These are phyloP conservation scores for Aleurites moluccanus DNA, from an alignment of 441 rosid species.

Conservation along the genomic window DNA sequence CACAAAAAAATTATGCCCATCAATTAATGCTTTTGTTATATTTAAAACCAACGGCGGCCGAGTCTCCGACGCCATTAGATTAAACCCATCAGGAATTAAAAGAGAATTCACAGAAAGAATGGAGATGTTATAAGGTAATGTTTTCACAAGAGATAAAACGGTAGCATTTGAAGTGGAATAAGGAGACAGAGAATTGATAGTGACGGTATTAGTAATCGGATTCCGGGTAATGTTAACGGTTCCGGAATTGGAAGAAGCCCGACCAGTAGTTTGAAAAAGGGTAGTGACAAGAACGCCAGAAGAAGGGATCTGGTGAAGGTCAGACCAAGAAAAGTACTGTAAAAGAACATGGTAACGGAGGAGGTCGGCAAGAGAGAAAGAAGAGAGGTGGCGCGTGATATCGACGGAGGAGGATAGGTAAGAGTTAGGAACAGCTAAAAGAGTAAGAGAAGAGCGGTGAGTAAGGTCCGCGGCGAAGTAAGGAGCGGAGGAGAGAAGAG, in stretches of 20 bases:
- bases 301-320: constrained; percentile 62
- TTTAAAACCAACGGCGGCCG: constrained; percentile 63
- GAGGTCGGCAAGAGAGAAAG: constrained; percentile 68
- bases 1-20: constrained; percentile 77
- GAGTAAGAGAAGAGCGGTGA: constrained; percentile 60
- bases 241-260: constrained; percentile 60
- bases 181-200: constrained; percentile 51
- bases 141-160: constrained; percentile 50
- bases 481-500: constrained; percentile 58
- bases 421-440: constrained; percentile 78
- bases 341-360: constrained; percentile 82
- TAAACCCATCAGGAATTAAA: constrained; percentile 60
- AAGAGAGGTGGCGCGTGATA: constrained; percentile 65
- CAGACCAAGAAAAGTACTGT: constrained; percentile 60
- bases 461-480: constrained; percentile 50
- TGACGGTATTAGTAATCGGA: constrained; percentile 43
- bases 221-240: constrained; percentile 70
- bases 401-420: constrained; percentile 50
- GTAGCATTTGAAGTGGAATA: constrained; percentile 54
- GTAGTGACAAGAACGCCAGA: constrained; percentile 59
- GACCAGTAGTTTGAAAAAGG: constrained; percentile 74
- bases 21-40: constrained; percentile 64
- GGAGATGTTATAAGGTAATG: constrained; percentile 63
- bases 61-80: constrained; percentile 69
- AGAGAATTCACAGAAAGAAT: constrained; percentile 63